Base-by-base conservation (phyloP, 257 asterid species). In the Petunia axillaris region DNA sequence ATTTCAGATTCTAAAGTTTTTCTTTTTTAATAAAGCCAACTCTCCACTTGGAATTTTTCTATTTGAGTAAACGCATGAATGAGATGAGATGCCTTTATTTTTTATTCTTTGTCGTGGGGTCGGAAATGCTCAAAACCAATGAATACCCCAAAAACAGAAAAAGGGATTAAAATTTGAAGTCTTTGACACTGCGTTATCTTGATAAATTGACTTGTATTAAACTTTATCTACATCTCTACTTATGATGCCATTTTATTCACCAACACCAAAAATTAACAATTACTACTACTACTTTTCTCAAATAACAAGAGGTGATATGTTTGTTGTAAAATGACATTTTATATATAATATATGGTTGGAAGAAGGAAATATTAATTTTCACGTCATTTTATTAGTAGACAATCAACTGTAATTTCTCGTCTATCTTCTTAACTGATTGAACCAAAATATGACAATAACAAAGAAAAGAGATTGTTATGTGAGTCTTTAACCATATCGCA, bases 71-170 rank as follows among this genome's bases (percentile, higher is more conserved):
- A 50, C 55, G 55, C 55, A 8, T 50, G 10, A 15, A 2, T 52
- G 44, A 44, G 60, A 71, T 71, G 62, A 10, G 62, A 77, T 77
- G 57, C 71, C 3, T 59, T 59, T 2, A 9, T 77, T 57, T 55
- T 43, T 25, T 6, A 4, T 64, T 2, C 4, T 16, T 46, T 46
- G 44, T 67, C 8, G 40, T 44, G 39, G 40, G 15, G 59, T 46
- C 25, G 4, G 10, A 70, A 35, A 46, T 25, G 37, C 59, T 0
- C 40, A 70, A 25, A 46, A 25, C 6, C 10, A 4, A 8, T 25
- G 25, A 25, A 25, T 25, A 25, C 25, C 25, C 25, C 25, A 25
- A 2, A 68, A 46, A 13, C 16, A 57, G 7, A 58, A 16, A 55
- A 7, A 16, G 7, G 16, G n/a, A 35, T 35, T 71, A 11, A 35